Base-by-base conservation (phyloP, 495 filamentous ascomycete genomes). In the Trypethelium eluteriae region DNA sequence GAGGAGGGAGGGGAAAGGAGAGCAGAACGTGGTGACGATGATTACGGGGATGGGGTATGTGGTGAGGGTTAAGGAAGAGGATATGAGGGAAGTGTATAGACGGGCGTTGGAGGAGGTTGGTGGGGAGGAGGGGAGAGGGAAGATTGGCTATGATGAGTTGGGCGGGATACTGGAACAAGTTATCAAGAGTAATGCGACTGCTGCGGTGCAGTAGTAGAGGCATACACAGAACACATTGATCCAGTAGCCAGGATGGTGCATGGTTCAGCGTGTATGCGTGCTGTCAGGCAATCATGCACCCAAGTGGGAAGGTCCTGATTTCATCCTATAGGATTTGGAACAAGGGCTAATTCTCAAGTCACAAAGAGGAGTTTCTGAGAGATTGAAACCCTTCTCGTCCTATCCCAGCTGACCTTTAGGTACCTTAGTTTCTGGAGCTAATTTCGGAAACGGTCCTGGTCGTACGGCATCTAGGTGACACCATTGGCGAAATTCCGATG, bases 11-110 rank as follows among this genome's bases (percentile, higher is more conserved):
- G 41, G 50, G 11, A 64, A 64, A 18, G 62, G 25, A 25, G 25
- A 38, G n/a, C n/a, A n/a, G n/a, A 63, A n/a, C 18, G 36, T 56
- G 25, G 35, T 68, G 46, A 70, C 67, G 12, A 73, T 76, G 72
- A 67, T 76, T 38, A 78, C 76, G 16, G 70, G 68, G 11, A 69
- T 38, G 44, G 69, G 72, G 9, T 76, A 75, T 75, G 64, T 71
- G 14, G 76, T 76, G 7, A 57, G 67, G 59, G 61, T 78, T 1
- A 70, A 69, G 63, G 64, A 61, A 39, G 67, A 66, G 16, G 50
- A 74, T 12, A 76, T 76, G 73, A 38, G 18, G 46, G 62, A 70
- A 38, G 69, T 68, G 18, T 77, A 77, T 70, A 35, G 56, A 44
- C 25, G n/a, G n/a, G 71, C 63, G 1, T 10, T 66, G 34, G 63